Evolutionary conservation across 2,329 filamentous ascomycete genomes (phyloP).

Genomic region (Colletotrichum sp.): DNA sequence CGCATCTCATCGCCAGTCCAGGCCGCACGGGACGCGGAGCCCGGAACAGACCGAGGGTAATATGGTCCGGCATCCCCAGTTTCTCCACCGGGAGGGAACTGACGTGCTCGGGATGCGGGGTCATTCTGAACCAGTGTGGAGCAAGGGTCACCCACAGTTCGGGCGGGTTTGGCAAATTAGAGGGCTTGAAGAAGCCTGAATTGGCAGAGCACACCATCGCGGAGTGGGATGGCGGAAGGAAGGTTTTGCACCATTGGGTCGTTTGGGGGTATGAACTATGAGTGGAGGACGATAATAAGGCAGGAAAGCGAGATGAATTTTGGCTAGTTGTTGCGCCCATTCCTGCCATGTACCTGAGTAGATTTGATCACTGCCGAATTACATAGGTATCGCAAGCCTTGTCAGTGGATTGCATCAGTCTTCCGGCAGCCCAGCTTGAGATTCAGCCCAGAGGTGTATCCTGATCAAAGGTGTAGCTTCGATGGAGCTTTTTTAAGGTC

Average conservation of each 20-base stretch:
- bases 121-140: not conserved
- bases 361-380: no score
- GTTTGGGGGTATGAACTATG: no score
- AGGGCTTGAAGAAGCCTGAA: not conserved
- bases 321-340: no score
- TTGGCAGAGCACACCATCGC: conserved; percentile 2
- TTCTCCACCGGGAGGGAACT: not conserved
- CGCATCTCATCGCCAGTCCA: not conserved
- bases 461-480: no score
- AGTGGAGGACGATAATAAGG: no score
- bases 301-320: no score
- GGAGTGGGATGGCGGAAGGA: not conserved
- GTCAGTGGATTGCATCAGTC: no score
- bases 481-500: no score
- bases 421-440: no score
- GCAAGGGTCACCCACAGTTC: not conserved
- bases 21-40: not conserved
- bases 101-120: conserved; percentile 11
- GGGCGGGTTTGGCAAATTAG: not conserved
- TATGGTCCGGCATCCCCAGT: conserved; percentile 2
- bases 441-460: no score
- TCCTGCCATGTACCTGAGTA: no score
- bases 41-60: conserved; percentile 6
- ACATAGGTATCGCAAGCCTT: no score
- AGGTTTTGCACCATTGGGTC: not conserved